phyloP scores from a whole-genome alignment of 345 rosid genomes.

The Barbarea vulgaris region DNA sequence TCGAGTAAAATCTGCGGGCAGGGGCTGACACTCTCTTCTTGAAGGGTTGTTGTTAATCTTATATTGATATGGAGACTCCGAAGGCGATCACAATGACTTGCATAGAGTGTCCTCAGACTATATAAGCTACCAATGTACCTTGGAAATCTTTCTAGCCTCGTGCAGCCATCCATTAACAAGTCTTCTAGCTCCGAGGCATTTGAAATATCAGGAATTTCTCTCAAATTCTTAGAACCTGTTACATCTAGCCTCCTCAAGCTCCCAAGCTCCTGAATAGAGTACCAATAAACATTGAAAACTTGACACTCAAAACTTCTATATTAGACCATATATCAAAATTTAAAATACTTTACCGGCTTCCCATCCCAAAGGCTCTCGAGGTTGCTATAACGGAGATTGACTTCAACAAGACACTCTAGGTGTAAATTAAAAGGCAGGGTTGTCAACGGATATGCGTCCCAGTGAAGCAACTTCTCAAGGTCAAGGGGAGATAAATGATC shows the following conservation, averaged over 20 bases:
- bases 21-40: not conserved
- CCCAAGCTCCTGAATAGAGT: not conserved
- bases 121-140: not conserved
- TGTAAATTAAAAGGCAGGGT: not conserved
- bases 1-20: not conserved
- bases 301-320: not conserved
- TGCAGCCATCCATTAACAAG: not conserved
- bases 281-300: no score
- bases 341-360: not conserved
- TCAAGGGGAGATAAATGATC: not conserved
- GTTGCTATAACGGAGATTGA: not conserved
- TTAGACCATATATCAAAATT: not conserved
- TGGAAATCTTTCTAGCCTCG: not conserved
- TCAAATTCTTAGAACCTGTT: not conserved
- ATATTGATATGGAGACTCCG: not conserved
- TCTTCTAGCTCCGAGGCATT: not conserved
- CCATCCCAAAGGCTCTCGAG: not conserved
- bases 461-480: not conserved
- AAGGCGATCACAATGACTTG: not conserved
- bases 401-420: not conserved
- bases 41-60: not conserved
- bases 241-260: not conserved
- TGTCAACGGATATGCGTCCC: constrained; percentile 4
- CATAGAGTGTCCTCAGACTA: not conserved
- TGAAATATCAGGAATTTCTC: not conserved